phyloP scores from a whole-genome alignment of 352 stramenopile species.

The Globisporangium alternatum region DNA sequence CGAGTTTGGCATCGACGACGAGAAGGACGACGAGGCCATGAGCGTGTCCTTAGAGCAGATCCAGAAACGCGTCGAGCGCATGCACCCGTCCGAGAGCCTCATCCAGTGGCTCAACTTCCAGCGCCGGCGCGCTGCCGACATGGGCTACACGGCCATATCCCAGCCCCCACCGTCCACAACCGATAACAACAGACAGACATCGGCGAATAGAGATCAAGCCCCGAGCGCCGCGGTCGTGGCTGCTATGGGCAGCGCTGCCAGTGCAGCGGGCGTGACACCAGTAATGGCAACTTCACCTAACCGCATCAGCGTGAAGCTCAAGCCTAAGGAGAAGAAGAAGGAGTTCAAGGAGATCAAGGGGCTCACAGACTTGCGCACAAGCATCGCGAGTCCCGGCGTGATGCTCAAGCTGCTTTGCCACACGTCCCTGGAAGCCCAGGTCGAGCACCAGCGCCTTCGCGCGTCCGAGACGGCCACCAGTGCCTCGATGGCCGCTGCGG shows the following conservation, averaged over 20 bases:
- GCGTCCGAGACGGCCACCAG: constrained; percentile 30
- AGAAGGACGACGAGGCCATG: constrained; percentile 40
- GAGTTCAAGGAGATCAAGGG: constrained; percentile 64
- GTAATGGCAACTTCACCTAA: neutral
- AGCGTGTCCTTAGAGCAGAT: constrained; percentile 26
- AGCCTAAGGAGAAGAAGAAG: constrained; percentile 64
- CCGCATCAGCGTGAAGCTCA: constrained; percentile 17
- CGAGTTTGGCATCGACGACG: constrained; percentile 37
- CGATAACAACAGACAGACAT: neutral
- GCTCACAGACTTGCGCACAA: constrained; percentile 51
- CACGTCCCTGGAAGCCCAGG: constrained; percentile 41
- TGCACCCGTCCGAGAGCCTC: constrained; percentile 52
- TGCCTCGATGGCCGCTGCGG: constrained; percentile 19
- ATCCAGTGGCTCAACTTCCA: constrained; percentile 77
- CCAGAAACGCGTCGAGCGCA: constrained; percentile 34
- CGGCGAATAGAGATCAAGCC: neutral
- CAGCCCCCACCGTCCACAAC: neutral
- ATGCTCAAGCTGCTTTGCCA: constrained; percentile 80
- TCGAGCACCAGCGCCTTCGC: constrained; percentile 51
- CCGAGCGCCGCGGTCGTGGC: neutral
- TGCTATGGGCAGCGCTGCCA: neutral
- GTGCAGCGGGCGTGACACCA: neutral
- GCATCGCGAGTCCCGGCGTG: constrained; percentile 50
- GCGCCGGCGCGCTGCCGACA: constrained; percentile 38
- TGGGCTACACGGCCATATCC: constrained; percentile 18